These are phyloP conservation scores for Monilinia vaccinii-corymbosi DNA, from an alignment of 2,329 filamentous ascomycete species.

Conservation along the genomic window DNA sequence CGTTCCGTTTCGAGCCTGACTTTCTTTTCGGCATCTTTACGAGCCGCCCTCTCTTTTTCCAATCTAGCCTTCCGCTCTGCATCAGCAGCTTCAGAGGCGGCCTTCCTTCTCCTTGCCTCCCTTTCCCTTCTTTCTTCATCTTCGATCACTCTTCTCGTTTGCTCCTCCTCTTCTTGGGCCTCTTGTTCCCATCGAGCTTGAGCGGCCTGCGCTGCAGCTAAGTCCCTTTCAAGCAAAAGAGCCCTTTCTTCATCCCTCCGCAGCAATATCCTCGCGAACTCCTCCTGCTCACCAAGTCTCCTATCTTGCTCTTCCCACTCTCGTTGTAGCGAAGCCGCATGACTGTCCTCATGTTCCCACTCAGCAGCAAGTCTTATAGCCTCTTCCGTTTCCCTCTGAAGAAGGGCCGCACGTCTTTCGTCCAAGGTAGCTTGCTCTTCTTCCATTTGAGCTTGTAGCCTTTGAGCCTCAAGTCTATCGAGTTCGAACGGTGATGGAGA, in stretches of 20 bases:
- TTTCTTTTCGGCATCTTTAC: background rate
- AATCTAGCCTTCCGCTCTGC: background rate
- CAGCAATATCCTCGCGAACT: background rate
- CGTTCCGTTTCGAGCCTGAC: background rate
- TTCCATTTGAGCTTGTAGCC: constrained; percentile 6
- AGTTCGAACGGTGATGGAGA: constrained; percentile 1
- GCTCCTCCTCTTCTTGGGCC: background rate
- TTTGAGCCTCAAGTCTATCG: constrained; percentile 7
- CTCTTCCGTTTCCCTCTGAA: constrained; percentile 5
- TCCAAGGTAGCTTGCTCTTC: constrained; percentile 1
- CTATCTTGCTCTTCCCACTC: constrained; percentile 6
- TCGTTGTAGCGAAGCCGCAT: background rate
- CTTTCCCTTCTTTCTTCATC: background rate
- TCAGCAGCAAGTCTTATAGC: constrained; percentile 6
- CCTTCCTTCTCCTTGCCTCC: background rate
- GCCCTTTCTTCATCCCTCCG: constrained; percentile 1
- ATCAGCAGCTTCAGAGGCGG: background rate
- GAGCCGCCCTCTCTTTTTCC: background rate
- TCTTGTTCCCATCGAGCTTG: constrained; percentile 8
- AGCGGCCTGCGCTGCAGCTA: constrained; percentile 7
- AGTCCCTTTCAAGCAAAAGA: background rate
- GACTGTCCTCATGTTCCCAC: constrained; percentile 7
- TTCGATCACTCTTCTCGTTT: background rate
- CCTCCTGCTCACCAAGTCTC: background rate
- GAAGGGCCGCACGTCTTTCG: background rate